Evolutionary conservation across 2,329 filamentous ascomycete genomes (phyloP).

Genomic region (Ramichloridium luteum): DNA sequence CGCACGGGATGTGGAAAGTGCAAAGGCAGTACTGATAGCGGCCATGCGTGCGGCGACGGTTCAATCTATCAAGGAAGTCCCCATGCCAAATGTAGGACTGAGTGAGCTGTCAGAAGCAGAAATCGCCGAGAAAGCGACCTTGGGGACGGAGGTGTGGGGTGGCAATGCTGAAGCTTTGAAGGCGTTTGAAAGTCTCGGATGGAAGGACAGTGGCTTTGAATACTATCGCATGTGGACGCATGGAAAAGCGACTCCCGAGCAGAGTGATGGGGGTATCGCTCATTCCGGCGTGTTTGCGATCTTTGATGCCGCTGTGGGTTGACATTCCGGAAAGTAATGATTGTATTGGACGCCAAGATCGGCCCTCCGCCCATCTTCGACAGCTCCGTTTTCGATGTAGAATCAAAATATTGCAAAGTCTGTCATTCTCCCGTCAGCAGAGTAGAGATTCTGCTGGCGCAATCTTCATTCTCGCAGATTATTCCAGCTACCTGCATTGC

Average conservation of each 20-base stretch:
- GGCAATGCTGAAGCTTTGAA: constrained; percentile 20
- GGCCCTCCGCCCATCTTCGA: too few relatives aligned
- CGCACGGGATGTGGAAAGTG: constrained; percentile 18
- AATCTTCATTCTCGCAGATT: too few relatives aligned
- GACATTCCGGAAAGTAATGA: too few relatives aligned
- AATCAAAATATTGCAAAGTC: too few relatives aligned
- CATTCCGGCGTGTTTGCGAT: constrained; percentile 24
- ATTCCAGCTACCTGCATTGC: too few relatives aligned
- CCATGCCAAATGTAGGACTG: constrained; percentile 7
- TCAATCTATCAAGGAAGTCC: constrained; percentile 6
- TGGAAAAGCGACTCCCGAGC: constrained; percentile 21
- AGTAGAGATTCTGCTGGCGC: too few relatives aligned
- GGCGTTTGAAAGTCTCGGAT: constrained; percentile 26
- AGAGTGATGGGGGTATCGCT: constrained; percentile 21
- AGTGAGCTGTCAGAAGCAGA: constrained; percentile 9
- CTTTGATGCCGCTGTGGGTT: constrained; percentile 24
- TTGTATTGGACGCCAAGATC: too few relatives aligned
- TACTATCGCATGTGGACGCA: constrained; percentile 30
- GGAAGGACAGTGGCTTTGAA: constrained; percentile 19
- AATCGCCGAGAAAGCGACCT: constrained; percentile 9
- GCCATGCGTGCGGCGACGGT: constrained; percentile 19
- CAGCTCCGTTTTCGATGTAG: too few relatives aligned
- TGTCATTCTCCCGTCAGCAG: too few relatives aligned
- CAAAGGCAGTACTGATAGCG: constrained; percentile 16
- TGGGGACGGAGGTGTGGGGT: constrained; percentile 26